Percentiles rank a stretch among this genome's conserved stretches.
Conservation (phyloP, 768 basidiomycete genomes). For the Tremella yokohamensis region DNA sequence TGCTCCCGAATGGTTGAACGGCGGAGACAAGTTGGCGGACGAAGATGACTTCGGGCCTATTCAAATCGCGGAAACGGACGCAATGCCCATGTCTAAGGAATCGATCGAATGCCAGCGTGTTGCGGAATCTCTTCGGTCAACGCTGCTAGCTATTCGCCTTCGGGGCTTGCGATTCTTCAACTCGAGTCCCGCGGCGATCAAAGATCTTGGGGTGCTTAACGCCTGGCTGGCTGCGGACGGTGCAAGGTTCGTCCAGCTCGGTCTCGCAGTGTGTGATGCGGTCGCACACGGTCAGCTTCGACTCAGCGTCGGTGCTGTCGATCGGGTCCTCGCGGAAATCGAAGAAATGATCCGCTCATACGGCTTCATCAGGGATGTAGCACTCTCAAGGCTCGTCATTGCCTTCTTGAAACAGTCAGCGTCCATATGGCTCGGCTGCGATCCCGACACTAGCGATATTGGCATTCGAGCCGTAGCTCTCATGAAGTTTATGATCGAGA, state of each 20-base stretch:
- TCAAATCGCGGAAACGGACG: slow-evolving; percentile 34
- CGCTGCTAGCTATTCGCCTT: slow-evolving; percentile 25
- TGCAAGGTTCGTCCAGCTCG: slow-evolving; percentile 58
- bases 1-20: too few relatives aligned
- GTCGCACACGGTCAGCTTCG: slow-evolving; percentile 60
- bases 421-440: slow-evolving; percentile 58
- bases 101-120: slow-evolving; percentile 29
- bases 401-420: slow-evolving; percentile 65
- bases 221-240: slow-evolving; percentile 54
- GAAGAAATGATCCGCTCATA: slow-evolving; percentile 59
- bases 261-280: slow-evolving; percentile 59
- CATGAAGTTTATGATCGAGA: slow-evolving; percentile 57
- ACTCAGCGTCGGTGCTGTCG: slow-evolving; percentile 57
- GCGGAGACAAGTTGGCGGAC: slow-evolving; percentile 25
- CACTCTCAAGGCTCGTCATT: slow-evolving; percentile 59
- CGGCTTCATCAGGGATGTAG: slow-evolving; percentile 58
- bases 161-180: slow-evolving; percentile 18
- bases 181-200: slow-evolving; percentile 9
- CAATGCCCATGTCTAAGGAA: slow-evolving; percentile 38
- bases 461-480: slow-evolving; percentile 57
- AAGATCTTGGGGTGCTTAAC: slow-evolving; percentile 42
- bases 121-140: slow-evolving; percentile 11
- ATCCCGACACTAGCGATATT: slow-evolving; percentile 49
- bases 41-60: slow-evolving; percentile 49
- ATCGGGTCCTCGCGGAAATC: slow-evolving; percentile 59